Evolutionary conservation across 768 basidiomycete species (phyloP), one percentile per base, ranked within the genome.

Genomic region (Mycena amicta): DNA sequence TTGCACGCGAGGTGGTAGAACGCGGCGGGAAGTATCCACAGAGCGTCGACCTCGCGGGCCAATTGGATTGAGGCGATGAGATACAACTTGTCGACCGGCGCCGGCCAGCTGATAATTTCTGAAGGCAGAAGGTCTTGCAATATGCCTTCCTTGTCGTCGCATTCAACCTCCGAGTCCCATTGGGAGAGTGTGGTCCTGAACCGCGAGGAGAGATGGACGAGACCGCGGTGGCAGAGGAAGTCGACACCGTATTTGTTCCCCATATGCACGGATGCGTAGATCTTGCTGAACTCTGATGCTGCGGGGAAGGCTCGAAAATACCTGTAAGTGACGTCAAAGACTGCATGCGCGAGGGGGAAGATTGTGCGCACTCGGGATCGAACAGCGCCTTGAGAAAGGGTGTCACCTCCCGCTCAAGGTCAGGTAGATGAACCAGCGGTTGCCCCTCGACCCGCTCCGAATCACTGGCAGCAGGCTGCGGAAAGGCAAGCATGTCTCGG

Each of bases 41-140:
- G 51, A n/a, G 49, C 54, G 3, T 43, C 55, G 3, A 56, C 55
- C 37, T 60, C 59, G 3, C 59, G 59, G 31, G 51, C 50, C 15
- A 60, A 46, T 13, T 45, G 50, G 20, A 60, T 52, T 4, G 40
- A 13, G n/a, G 2, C 23, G 26, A 55, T 50, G 4, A 20, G 2
- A n/a, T n/a, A 30, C 2, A 5, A n/a, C 1, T 5, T 3, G 16
- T 28, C 4, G 2, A 4, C 1, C 3, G 52, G 27, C 5, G 2
- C 18, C 3, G 16, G 1, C 52, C 50, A 57, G 20, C 50, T 52
- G 3, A 16, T 30, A 11, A 30, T 15, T 8, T 37, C 18, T 8
- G 8, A 18, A 8, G 15, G 8, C 6, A 23, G 43, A 23, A 6
- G 15, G 13, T 15, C 22, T 15, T 16, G 3, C 25, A 25, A n/a